These are phyloP conservation scores for Backusella tuberculispora DNA, from an alignment of 192 early-diverging fungal genomes.

Conservation along the genomic window DNA sequence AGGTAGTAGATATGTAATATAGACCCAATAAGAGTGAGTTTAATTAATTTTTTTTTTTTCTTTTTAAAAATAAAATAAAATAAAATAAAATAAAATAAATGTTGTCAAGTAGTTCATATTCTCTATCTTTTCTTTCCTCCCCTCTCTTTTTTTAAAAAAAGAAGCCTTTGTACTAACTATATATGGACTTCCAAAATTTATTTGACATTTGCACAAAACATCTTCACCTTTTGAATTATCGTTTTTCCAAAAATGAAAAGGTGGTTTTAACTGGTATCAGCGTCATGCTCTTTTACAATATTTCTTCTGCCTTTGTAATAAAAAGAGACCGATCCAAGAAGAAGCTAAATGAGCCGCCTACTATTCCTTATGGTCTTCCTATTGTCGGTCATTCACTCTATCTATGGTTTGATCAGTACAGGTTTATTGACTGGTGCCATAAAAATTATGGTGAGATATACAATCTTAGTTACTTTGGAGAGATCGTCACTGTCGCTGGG, in stretches of 20 bases:
- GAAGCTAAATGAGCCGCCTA: constrained; percentile 20
- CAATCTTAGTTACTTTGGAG: constrained; percentile 24
- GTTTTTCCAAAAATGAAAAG: constrained; percentile 11
- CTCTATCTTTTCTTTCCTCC: no score
- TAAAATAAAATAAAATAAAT: no score
- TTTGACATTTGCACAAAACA: neutral
- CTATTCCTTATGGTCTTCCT: constrained; percentile 28
- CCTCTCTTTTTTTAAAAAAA: no score
- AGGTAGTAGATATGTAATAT: no score
- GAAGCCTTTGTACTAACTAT: no score
- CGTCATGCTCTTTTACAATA: constrained; percentile 7
- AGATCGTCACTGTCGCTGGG: constrained; percentile 16
- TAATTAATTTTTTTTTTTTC: no score
- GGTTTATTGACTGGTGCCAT: constrained; percentile 33
- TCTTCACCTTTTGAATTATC: neutral
- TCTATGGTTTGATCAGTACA: neutral
- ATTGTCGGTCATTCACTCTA: constrained; percentile 34
- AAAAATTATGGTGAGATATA: constrained; percentile 35
- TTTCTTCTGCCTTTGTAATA: neutral
- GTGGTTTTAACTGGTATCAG: neutral
- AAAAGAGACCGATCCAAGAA: no score
- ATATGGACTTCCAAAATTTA: neutral
- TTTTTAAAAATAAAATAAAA: no score
- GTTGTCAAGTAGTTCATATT: no score
- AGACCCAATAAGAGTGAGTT: no score